phyloP scores from a whole-genome alignment of 768 basidiomycete species.

The Tricholoma flavovirens region DNA sequence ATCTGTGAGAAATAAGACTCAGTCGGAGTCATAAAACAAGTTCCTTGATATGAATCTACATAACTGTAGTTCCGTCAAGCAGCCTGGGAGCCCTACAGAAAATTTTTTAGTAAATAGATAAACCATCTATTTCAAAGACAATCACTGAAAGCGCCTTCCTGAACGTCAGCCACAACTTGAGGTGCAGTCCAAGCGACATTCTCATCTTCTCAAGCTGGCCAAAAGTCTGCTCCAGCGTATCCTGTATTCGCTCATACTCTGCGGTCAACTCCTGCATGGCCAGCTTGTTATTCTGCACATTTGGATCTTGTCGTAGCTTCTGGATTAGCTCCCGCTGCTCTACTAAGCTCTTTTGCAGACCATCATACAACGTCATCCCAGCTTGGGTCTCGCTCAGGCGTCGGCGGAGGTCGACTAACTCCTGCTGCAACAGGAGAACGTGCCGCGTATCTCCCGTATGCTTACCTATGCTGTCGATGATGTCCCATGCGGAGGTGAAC shows the following conservation, averaged over 20 bases:
- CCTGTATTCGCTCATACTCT: constrained; percentile 16
- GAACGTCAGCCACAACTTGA: constrained; percentile 13
- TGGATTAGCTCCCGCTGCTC: constrained; percentile 18
- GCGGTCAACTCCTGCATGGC: constrained; percentile 13
- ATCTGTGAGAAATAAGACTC: too few species aligned
- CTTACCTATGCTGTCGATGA: not conserved
- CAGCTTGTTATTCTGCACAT: constrained; percentile 4
- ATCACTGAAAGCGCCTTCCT: constrained; percentile 15
- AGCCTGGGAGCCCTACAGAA: not conserved
- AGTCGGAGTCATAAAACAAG: too few species aligned
- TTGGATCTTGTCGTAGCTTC: constrained; percentile 10
- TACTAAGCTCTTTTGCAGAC: constrained; percentile 20
- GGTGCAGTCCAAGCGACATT: constrained; percentile 17
- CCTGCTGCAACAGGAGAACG: not conserved
- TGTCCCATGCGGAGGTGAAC: not conserved
- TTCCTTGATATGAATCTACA: too few species aligned
- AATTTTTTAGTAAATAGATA: not conserved
- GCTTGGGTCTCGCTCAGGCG: constrained; percentile 26
- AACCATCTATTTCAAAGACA: not conserved
- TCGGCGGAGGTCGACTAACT: constrained; percentile 4
- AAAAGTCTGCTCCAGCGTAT: constrained; percentile 17
- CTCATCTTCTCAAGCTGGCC: constrained; percentile 19
- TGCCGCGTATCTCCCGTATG: not conserved
- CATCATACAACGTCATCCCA: constrained; percentile 21
- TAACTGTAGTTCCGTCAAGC: not conserved